phyloP scores from a whole-genome alignment of 495 filamentous ascomycete genomes.

The Parathielavia appendiculata region DNA sequence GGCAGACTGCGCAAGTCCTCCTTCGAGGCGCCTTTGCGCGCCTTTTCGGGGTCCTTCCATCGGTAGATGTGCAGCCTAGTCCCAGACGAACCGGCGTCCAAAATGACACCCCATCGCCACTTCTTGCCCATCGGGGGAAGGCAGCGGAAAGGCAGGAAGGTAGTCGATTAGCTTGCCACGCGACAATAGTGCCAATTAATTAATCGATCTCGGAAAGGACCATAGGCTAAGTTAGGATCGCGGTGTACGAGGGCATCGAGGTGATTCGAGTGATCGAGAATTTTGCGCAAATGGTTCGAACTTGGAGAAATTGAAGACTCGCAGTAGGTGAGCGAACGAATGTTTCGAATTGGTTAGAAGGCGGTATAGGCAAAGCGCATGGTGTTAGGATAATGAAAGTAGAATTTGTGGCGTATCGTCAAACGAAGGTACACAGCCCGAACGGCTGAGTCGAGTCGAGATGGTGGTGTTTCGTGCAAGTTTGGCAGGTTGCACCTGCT shows the following conservation, averaged over 20 bases:
- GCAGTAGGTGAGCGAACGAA: neutral
- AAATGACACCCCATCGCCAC: constrained; percentile 54
- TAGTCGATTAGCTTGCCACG: neutral
- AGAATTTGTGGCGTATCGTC: constrained; percentile 12
- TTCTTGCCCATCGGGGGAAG: constrained; percentile 15
- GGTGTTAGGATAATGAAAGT: constrained; percentile 26
- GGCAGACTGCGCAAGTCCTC: constrained; percentile 67
- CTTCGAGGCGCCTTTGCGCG: constrained; percentile 54
- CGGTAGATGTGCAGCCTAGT: constrained; percentile 90
- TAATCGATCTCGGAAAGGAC: neutral
- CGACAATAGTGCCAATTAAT: neutral
- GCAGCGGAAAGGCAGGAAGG: neutral
- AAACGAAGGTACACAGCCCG: constrained; percentile 29
- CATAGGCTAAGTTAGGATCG: neutral
- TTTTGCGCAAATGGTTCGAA: neutral
- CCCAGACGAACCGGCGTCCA: constrained; percentile 65
- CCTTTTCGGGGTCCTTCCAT: constrained; percentile 74
- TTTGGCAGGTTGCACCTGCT: constrained; percentile 7
- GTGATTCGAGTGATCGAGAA: neutral
- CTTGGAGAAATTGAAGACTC: neutral
- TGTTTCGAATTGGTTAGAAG: constrained; percentile 16
- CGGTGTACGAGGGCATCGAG: constrained; percentile 6
- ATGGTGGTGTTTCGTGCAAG: constrained; percentile 3
- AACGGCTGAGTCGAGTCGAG: constrained; percentile 28
- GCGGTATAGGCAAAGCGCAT: constrained; percentile 15